Evolutionary conservation across 768 basidiomycete species (phyloP).

Genomic region (Royoungia palumana): DNA sequence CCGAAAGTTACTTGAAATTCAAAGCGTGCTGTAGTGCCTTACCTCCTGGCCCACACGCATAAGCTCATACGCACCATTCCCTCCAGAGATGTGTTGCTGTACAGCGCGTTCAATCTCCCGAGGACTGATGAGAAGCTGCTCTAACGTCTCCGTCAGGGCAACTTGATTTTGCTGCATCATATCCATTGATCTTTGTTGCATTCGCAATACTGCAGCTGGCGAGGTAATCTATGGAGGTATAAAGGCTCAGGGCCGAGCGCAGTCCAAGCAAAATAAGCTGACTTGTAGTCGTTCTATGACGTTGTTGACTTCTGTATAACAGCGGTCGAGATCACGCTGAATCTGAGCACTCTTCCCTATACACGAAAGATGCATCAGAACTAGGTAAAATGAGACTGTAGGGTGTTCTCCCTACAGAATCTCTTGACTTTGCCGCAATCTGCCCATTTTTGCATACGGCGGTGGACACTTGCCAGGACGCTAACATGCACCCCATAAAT

Average conservation of each 20-base stretch:
- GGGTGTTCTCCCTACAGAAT: conserved; percentile 33
- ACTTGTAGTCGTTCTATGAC: conserved; percentile 46
- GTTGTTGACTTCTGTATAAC: conserved; percentile 39
- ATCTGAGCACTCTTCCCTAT: conserved; percentile 48
- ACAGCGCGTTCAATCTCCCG: conserved; percentile 37
- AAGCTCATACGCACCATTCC: conserved; percentile 40
- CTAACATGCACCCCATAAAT: conserved; percentile 23
- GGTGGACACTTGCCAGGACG: conserved; percentile 39
- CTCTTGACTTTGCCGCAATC: conserved; percentile 36
- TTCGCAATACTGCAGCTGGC: conserved; percentile 24
- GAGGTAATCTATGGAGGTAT: conserved; percentile 18
- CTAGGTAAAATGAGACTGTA: neutral
- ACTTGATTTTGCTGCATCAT: conserved; percentile 29
- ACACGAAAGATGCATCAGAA: conserved; percentile 3
- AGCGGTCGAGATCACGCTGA: conserved; percentile 43
- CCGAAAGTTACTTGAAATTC: neutral
- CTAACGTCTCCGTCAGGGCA: conserved; percentile 38
- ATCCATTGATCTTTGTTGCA: conserved; percentile 29
- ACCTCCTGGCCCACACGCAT: conserved; percentile 56
- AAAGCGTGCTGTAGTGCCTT: neutral
- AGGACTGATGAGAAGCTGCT: conserved; percentile 37
- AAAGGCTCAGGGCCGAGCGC: neutral
- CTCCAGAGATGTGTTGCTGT: conserved; percentile 40
- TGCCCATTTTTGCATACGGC: conserved; percentile 39
- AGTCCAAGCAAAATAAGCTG: conserved; percentile 2